A percentile compares a stretch with the other conserved stretches of the same genome.
These are phyloP conservation scores for Candida anutae DNA, from an alignment of 1,139 yeast species.

Conservation along the genomic window DNA sequence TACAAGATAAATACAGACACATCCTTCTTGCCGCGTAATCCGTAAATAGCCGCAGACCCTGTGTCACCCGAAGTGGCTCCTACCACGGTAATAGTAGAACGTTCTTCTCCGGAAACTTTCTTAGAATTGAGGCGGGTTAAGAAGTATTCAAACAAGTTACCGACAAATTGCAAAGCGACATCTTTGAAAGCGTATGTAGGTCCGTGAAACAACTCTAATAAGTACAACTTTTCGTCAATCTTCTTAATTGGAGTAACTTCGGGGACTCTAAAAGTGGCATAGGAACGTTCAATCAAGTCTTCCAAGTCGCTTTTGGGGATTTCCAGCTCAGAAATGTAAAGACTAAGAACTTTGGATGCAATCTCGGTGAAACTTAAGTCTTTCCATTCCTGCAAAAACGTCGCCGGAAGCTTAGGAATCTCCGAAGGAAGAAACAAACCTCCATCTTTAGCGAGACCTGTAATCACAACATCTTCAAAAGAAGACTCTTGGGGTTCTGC, in stretches of 20 bases:
- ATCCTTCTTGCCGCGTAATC: constrained; percentile 92
- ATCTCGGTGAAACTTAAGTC: constrained; percentile 72
- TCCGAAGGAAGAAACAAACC: constrained; percentile 85
- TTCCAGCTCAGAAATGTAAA: constrained; percentile 64
- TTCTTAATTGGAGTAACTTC: constrained; percentile 79
- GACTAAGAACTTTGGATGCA: constrained; percentile 78
- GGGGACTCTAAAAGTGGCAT: constrained; percentile 79
- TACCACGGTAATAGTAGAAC: constrained; percentile 86
- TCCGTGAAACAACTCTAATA: constrained; percentile 93
- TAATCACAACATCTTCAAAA: constrained; percentile 88
- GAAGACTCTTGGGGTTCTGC: constrained; percentile 46
- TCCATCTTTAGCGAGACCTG: constrained; percentile 94
- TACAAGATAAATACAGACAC: constrained; percentile 92
- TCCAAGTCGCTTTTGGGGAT: constrained; percentile 65
- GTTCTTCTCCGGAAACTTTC: constrained; percentile 47
- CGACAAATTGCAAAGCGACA: constrained; percentile 96
- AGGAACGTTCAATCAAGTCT: constrained; percentile 57
- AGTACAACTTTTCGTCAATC: constrained; percentile 53
- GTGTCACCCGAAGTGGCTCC: constrained; percentile 99
- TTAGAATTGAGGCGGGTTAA: constrained; percentile 67
- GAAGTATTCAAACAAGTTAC: constrained; percentile 91
- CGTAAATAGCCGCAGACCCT: constrained; percentile 98
- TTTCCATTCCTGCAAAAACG: constrained; percentile 61
- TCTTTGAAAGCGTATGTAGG: constrained; percentile 99
- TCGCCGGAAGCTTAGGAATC: constrained; percentile 62